Base-by-base conservation (phyloP, 345 rosid species). In the Iberis pinnata region DNA sequence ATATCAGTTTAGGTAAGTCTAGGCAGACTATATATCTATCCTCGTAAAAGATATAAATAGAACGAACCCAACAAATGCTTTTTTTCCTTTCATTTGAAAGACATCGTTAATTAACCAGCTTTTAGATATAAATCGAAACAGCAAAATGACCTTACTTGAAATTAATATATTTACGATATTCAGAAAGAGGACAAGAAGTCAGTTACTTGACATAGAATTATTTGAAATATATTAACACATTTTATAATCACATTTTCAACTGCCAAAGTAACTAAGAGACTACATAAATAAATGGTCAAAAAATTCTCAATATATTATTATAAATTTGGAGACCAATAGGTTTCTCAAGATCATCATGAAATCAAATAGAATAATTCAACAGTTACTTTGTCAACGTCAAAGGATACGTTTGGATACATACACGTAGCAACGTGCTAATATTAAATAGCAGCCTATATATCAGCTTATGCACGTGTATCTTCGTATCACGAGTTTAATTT, bases 381-480 rank as follows among this genome's bases (percentile, higher is more conserved):
- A n/a, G n/a, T n/a, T n/a, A 36, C 1, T 14, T 58, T 43, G 49
- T 51, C 60, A 65, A 49, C 29, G 33, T 57, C 53, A 58, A 59
- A 43, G 43, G n/a, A n/a, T n/a, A n/a, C 51, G 60, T 38, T 43
- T 2, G 3, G 56, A 53, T 52, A 17, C 55, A 45, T 37, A 59
- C 71, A 59, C 49, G 60, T 67, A 45, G 32, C 55, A 53, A 52
- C 60, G 60, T 58, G 60, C 49, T 26, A 43, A 3, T 22, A 6
- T 6, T 22, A 22, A 22, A n/a, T n/a, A n/a, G n/a, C n/a, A n/a
- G n/a, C 6, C 25, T 22, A 22, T 24, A 12, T 12, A 59, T 45
- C 64, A 53, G 60, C 37, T 61, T 58, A 43, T 43, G 58, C 35
- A 35, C 4, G 49, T 45, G 33, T 40, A 4, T 53, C 50, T 52